phyloP scores from a whole-genome alignment of 164 flowering plant genomes.

The Stephania yunnanensis region DNA sequence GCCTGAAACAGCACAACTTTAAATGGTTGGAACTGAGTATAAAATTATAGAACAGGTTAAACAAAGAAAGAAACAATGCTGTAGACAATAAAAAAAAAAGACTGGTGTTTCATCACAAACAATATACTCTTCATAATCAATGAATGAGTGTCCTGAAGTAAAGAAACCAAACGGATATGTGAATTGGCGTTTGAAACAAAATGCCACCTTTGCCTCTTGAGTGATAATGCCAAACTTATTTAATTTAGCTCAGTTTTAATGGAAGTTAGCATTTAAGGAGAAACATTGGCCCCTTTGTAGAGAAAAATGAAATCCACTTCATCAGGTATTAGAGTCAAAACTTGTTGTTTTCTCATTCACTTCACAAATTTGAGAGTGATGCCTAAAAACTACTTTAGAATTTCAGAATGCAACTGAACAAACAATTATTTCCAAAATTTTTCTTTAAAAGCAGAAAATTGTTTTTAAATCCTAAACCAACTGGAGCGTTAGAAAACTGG shows the following conservation, averaged over 20 bases:
- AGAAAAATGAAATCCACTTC: background rate
- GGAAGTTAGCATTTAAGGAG: background rate
- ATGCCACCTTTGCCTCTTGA: background rate
- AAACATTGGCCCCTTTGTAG: background rate
- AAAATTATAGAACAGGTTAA: background rate
- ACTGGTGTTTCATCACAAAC: background rate
- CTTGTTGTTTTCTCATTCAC: no score
- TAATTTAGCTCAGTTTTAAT: background rate
- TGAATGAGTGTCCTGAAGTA: background rate
- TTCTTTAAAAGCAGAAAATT: no score
- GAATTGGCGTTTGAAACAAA: background rate
- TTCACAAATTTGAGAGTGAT: no score
- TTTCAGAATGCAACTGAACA: no score
- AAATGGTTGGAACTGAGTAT: background rate
- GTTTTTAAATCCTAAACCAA: no score
- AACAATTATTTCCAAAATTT: no score
- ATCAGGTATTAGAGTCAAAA: no score
- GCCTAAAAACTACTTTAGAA: no score
- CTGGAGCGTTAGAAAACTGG: background rate
- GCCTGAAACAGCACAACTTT: conserved; percentile 44
- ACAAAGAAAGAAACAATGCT: background rate
- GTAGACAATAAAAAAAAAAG: background rate
- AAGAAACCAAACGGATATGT: background rate
- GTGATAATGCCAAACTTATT: background rate
- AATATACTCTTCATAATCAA: background rate